phyloP scores from a whole-genome alignment of 2,329 filamentous ascomycete genomes.

The Aschersonia sp. region DNA sequence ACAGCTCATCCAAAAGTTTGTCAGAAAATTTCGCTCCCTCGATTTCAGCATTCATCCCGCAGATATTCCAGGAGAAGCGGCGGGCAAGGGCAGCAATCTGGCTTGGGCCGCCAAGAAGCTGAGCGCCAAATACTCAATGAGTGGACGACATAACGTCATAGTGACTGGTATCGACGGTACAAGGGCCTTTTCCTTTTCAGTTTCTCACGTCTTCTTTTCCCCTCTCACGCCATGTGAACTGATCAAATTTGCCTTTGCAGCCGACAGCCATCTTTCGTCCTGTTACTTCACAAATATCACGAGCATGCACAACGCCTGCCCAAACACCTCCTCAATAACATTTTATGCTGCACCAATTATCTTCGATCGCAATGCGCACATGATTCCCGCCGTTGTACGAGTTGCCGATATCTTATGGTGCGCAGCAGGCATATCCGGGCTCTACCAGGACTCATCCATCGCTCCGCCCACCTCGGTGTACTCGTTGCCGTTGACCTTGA shows the following conservation, averaged over 20 bases:
- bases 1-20: slow-evolving; percentile 45
- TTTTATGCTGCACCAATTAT: slow-evolving; percentile 58
- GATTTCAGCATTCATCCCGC: slow-evolving; percentile 53
- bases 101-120: slow-evolving; percentile 55
- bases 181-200: slow-evolving; percentile 11
- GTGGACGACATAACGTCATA: slow-evolving; percentile 43
- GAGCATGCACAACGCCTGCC: slow-evolving; percentile 44
- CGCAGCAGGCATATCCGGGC: slow-evolving; percentile 54
- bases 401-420: slow-evolving; percentile 62
- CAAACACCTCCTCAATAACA: slow-evolving; percentile 45
- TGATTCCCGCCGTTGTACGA: slow-evolving; percentile 51
- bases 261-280: slow-evolving; percentile 55
- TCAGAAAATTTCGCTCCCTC: slow-evolving; percentile 51
- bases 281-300: slow-evolving; percentile 54
- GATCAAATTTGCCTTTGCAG: slow-evolving; percentile 21
- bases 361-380: slow-evolving; percentile 60
- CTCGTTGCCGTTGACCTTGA: slow-evolving; percentile 50
- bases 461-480: slow-evolving; percentile 63
- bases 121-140: slow-evolving; percentile 43
- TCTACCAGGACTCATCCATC: slow-evolving; percentile 48
- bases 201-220: too few relatives aligned
- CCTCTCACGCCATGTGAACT: too few relatives aligned
- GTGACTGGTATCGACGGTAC: slow-evolving; percentile 61
- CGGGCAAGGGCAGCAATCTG: slow-evolving; percentile 63
- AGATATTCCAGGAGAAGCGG: slow-evolving; percentile 51